These are phyloP conservation scores for Colletotrichum lupini DNA, from an alignment of 2,329 filamentous ascomycete species.

Conservation along the genomic window DNA sequence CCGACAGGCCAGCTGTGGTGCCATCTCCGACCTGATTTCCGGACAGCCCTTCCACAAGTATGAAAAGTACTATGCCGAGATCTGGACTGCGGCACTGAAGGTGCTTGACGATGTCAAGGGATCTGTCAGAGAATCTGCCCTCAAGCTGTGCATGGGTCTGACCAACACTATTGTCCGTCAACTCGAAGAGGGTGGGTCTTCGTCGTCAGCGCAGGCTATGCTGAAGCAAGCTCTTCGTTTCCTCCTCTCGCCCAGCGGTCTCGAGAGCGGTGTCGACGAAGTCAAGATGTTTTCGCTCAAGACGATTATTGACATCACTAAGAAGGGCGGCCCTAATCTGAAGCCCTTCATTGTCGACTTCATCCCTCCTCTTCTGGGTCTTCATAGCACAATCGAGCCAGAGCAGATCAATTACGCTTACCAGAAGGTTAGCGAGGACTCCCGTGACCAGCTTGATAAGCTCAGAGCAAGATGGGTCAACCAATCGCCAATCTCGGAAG, in stretches of 20 bases:
- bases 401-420: slow-evolving; percentile 93
- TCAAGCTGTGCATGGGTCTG: slow-evolving; percentile 83
- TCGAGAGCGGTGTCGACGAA: slow-evolving; percentile 89
- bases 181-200: slow-evolving; percentile 80
- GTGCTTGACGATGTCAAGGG: slow-evolving; percentile 97
- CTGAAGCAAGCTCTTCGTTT: slow-evolving; percentile 90
- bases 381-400: slow-evolving; percentile 89
- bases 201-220: slow-evolving; percentile 80
- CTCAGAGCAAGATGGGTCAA: slow-evolving; percentile 84
- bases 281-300: slow-evolving; percentile 85
- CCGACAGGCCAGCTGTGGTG: slow-evolving; percentile 90
- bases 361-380: slow-evolving; percentile 81
- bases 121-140: slow-evolving; percentile 83
- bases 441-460: slow-evolving; percentile 90
- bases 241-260: slow-evolving; percentile 85
- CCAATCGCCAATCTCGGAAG: slow-evolving; percentile 89
- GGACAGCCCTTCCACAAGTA: slow-evolving; percentile 82
- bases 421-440: slow-evolving; percentile 87
- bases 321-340: slow-evolving; percentile 84
- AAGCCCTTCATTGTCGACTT: slow-evolving; percentile 85
- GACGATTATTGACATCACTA: slow-evolving; percentile 89
- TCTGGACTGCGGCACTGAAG: slow-evolving; percentile 88
- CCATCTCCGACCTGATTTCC: slow-evolving; percentile 87
- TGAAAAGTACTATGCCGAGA: slow-evolving; percentile 83
- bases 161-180: slow-evolving; percentile 88